Base-by-base conservation (phyloP, 2,329 filamentous ascomycete species). In the Emericellopsis atlantica region DNA sequence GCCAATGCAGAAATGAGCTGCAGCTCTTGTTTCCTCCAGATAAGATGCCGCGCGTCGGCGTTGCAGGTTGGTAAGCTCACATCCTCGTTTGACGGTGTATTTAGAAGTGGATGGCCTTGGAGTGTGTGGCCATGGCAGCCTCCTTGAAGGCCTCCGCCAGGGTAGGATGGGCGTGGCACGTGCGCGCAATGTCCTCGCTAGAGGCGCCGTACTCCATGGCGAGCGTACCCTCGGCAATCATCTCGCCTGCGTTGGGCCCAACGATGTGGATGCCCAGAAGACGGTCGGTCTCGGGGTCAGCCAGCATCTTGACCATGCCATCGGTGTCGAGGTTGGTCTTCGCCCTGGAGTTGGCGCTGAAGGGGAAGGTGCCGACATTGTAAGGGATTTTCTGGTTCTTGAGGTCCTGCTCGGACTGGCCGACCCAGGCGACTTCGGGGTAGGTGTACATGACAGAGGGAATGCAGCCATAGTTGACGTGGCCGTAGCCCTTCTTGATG, bases 381-480 rank as follows among this genome's bases (percentile, higher is more conserved):
- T 95, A 98, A 58, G 92, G 87, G 56, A 94, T 78, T 48, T 86
- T 87, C 47, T 82, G 75, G 50, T 79, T 79, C 76, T 96, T 95
- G 49, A 98, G 74, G 53, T 98, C 92, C 60, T 90, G 84, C 72
- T 98, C 92, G 62, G 81, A 95, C 72, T 95, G 89, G 44, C 92
- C 92, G 37, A 98, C 92, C 92, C 92, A 98, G 31, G 92, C 88
- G 49, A 96, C 92, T 66, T 98, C 92, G 29, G 92, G 92, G 70
- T 95, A 83, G 10, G 92, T 96, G 77, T 98, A 98, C 92, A 98
- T 98, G 68, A 98, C 92, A 29, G 86, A 92, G 49, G 92, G 92
- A 59, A 98, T 98, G 63, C 84, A 86, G 56, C 79, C 86, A 69
- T 98, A 98, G 81, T 98, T 98, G 67, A 98, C 92, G 66, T 98